Evolutionary conservation across 2,329 filamentous ascomycete species (phyloP), one percentile per base, ranked within the genome.

Genomic region (Mycocentrospora acerina): DNA sequence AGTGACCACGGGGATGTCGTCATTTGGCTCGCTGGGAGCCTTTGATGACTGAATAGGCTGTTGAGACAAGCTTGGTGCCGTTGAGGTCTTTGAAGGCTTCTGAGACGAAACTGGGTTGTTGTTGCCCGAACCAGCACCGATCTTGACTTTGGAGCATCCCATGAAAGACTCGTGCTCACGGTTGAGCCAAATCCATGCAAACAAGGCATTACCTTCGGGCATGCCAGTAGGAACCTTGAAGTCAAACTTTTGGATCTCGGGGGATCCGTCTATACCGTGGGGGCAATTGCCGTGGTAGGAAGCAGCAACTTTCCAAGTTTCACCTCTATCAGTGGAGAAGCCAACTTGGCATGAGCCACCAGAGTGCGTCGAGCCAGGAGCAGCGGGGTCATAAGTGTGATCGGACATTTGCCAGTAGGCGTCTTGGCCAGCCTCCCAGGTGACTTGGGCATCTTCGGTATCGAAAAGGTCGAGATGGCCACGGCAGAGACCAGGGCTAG

Each of bases 161-260:
- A 70, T 70, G 45, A 68, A 71, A 42, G 69, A 63, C 42, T 74
- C 71, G 36, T 71, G 60, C 52, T 74, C 71, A 17, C 73, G 67
- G 36, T 75, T 75, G 30, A 73, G 55, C 73, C 72, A 75, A 2
- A 68, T 68, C 73, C 71, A 75, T 1, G 65, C 67, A 42, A 75
- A 75, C 12, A 75, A 47, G 10, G 64, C 68, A n/a, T 62, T 52
- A 7, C 71, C 72, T 4, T 57, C 40, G 2, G 67, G 66, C 39
- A 74, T 57, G 35, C 74, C 71, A 11, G 48, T 57, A 0, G 73
- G 73, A 4, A 75, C 66, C 4, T 55, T 66, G 54, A 76, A 72
- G 26, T 69, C 61, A 51, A 75, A 76, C 8, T 60, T 62, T 45
- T 75, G 73, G 5, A 62, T 62, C 11, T 59, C 56, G 3, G 70